Evolutionary conservation across 441 rosid species (phyloP).

Genomic region (Mallotus japonicus): DNA sequence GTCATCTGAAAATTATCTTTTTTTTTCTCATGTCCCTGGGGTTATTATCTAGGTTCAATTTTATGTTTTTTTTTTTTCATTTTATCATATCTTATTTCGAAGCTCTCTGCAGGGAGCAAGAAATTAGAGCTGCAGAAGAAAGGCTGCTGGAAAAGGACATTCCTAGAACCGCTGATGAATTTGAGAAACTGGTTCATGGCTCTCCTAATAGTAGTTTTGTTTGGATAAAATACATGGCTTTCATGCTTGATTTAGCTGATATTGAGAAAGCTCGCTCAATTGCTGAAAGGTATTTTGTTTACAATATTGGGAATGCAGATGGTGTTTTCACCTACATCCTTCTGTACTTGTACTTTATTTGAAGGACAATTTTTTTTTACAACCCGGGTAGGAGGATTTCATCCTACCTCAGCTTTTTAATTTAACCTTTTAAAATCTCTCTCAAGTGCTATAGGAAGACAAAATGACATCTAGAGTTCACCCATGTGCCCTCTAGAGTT

Average conservation of each 20-base stretch:
- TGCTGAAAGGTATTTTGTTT: slow-evolving; percentile 71
- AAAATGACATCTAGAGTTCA: too few relatives aligned
- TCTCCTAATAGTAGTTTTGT: slow-evolving; percentile 93
- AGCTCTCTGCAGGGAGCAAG: slow-evolving; percentile 61
- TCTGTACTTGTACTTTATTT: background rate
- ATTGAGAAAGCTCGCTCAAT: slow-evolving; percentile 91
- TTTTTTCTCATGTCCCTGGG: background rate
- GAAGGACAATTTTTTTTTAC: background rate
- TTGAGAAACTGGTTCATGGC: slow-evolving; percentile 83
- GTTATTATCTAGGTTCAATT: background rate
- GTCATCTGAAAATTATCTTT: slow-evolving; percentile 33
- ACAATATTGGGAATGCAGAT: background rate
- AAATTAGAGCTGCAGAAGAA: slow-evolving; percentile 92
- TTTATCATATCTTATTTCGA: slow-evolving; percentile 22
- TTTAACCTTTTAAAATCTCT: too few relatives aligned
- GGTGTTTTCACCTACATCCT: background rate
- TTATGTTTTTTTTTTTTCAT: background rate
- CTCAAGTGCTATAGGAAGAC: too few relatives aligned
- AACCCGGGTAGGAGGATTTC: too few relatives aligned
- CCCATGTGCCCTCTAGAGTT: too few relatives aligned
- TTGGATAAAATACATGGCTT: slow-evolving; percentile 95
- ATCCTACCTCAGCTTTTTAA: too few relatives aligned
- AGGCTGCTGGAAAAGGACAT: slow-evolving; percentile 77
- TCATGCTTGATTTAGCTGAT: slow-evolving; percentile 75
- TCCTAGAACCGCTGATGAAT: slow-evolving; percentile 88